A percentile compares a stretch with the other conserved stretches of the same genome.
phyloP scores from a whole-genome alignment of 176 grass and related monocot genomes.

The Raddia distichophylla region DNA sequence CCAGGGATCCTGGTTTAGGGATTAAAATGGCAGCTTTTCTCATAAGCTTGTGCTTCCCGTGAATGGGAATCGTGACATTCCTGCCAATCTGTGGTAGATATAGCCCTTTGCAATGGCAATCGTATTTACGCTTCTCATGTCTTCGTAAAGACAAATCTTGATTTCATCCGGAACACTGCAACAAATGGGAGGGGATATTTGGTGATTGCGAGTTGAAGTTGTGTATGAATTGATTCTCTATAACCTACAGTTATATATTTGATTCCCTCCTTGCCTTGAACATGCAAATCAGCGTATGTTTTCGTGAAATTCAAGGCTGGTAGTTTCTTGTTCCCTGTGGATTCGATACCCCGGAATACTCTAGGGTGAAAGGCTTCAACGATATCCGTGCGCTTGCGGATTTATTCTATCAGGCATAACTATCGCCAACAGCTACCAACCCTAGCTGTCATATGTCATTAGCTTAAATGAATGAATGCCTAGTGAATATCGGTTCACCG shows the following conservation, averaged over 20 bases:
- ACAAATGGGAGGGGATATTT: neutral
- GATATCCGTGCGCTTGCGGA: too few relatives aligned
- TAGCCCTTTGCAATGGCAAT: constrained; percentile 9
- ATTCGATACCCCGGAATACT: too few relatives aligned
- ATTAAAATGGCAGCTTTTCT: neutral
- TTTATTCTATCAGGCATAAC: too few relatives aligned
- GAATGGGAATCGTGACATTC: constrained; percentile 8
- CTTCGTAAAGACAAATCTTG: constrained; percentile 10
- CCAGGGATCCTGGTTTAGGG: neutral
- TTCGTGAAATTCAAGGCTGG: neutral
- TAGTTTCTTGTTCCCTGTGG: too few relatives aligned
- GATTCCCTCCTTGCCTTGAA: neutral
- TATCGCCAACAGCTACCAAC: too few relatives aligned
- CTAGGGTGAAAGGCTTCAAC: too few relatives aligned
- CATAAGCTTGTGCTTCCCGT: neutral
- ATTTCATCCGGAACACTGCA: neutral
- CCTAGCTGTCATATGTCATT: too few relatives aligned
- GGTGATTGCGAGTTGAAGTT: neutral
- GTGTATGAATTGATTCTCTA: neutral
- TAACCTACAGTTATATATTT: neutral
- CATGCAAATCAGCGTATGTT: constrained; percentile 18
- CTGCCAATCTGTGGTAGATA: neutral
- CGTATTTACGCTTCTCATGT: constrained; percentile 9
- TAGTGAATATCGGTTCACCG: too few relatives aligned
- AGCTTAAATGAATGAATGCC: too few relatives aligned